Base-by-base conservation (phyloP, 1,284 basidiomycete species). In the Apiotrichum siamense region DNA sequence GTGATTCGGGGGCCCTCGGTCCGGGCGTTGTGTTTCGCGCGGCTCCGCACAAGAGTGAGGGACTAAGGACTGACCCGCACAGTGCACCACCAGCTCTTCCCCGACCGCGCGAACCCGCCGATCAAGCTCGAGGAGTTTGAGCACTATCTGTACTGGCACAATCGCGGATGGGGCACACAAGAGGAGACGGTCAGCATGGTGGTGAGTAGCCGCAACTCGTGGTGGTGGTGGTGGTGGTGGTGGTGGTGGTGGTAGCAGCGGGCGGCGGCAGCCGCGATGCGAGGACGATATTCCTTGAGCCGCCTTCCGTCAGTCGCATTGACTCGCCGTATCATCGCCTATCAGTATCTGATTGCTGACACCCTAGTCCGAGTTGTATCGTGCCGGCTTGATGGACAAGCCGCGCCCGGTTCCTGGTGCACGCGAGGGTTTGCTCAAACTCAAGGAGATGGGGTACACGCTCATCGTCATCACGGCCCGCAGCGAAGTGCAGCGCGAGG, bases 381-480 rank as follows among this genome's bases (percentile, higher is more conserved):
- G 47, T 29, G 26, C 37, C 3, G 75, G 79, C 53, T 73, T 76
- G 42, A 78, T 86, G 47, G 53, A 59, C 27, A 45, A 49, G 17
- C 57, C 57, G 2, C 26, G 18, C 1, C 83, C 83, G 7, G 77
- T 88, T 15, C 75, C 78, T 1, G 85, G 85, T 2, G 85, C 86
- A n/a, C 70, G 76, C 37, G 81, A 86, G 58, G 83, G 80, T 13
- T 65, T 82, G 29, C 70, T 78, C 57, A 68, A 76, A 36, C 76
- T 89, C 23, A 80, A 78, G 48, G 74, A 78, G 47, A 70, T 84
- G 74, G 87, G 86, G 1, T 86, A 81, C 70, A 77, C 78, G 47
- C 54, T 75, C 35, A 66, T 87, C 52, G 81, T 90, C 54, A 81
- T 90, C 45, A 90, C 87, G 4, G 86, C 87, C 29, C 77, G 87